Conservation (phyloP, 768 basidiomycete genomes). For the Rhizopogon vinicolor region DNA sequence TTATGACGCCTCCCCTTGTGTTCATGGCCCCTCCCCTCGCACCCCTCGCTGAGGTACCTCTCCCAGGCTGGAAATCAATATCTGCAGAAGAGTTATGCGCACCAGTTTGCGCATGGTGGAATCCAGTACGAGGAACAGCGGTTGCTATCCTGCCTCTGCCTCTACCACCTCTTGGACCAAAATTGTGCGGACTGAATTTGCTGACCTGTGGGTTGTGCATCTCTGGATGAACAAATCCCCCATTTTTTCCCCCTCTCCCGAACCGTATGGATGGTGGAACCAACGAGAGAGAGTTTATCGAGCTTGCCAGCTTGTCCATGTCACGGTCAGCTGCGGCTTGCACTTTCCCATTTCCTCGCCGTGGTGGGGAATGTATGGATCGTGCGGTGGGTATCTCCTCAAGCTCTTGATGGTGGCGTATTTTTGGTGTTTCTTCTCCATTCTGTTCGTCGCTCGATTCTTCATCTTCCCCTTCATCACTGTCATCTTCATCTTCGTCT, state of each 20-base stretch:
- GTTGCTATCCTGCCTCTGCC: slow-evolving; percentile 24
- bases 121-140: slow-evolving; percentile 10
- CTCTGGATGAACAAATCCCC: slow-evolving; percentile 41
- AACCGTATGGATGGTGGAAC: slow-evolving; percentile 70
- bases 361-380: slow-evolving; percentile 12
- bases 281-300: slow-evolving; percentile 47
- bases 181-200: slow-evolving; percentile 12
- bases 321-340: slow-evolving; percentile 13
- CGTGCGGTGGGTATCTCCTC: slow-evolving; percentile 15
- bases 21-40: slow-evolving; percentile 7
- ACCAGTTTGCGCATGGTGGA: slow-evolving; percentile 6
- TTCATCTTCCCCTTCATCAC: slow-evolving; percentile 18
- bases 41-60: slow-evolving; percentile 8
- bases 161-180: slow-evolving; percentile 25
- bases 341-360: slow-evolving; percentile 15
- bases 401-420: slow-evolving; percentile 12
- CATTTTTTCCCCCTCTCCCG: slow-evolving; percentile 61
- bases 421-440: slow-evolving; percentile 24
- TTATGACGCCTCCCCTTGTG: background rate
- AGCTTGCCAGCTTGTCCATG: slow-evolving; percentile 47
- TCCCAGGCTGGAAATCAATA: background rate
- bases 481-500: slow-evolving; percentile 20
- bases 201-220: slow-evolving; percentile 26
- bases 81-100: background rate
- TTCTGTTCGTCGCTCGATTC: slow-evolving; percentile 3